phyloP scores from a whole-genome alignment of 23 red algal species.

The Gracilaria gracilis region DNA sequence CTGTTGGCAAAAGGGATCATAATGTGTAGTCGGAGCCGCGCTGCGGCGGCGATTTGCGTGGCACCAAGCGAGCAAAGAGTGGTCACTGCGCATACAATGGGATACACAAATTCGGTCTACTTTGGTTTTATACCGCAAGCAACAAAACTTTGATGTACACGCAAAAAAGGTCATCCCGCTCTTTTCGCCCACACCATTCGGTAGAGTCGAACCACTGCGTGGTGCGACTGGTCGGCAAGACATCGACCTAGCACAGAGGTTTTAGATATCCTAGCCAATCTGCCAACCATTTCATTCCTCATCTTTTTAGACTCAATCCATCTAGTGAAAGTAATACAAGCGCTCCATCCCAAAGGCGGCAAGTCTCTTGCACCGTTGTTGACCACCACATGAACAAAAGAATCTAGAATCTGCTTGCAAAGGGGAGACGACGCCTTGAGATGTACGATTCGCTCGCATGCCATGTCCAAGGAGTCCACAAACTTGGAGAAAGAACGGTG shows the following conservation, averaged over 20 bases:
- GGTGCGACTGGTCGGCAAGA: constrained; percentile 37
- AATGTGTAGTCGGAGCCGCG: neutral
- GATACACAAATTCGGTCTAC: neutral
- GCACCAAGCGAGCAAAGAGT: neutral
- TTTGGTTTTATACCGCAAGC: neutral
- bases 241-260: constrained; percentile 16
- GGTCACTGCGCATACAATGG: neutral
- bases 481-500: constrained; percentile 1
- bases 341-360: constrained; percentile 41
- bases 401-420: neutral
- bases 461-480: constrained; percentile 9
- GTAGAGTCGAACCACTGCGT: constrained; percentile 31
- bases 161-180: neutral
- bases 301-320: constrained; percentile 35
- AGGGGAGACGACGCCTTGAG: neutral
- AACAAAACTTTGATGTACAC: neutral
- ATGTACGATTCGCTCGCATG: neutral
- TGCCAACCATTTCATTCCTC: neutral
- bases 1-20: neutral
- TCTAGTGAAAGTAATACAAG: constrained; percentile 14
- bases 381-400: neutral
- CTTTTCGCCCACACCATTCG: constrained; percentile 32
- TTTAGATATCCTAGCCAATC: constrained; percentile 5
- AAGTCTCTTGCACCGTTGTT: neutral
- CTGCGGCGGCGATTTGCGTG: neutral